These are phyloP conservation scores for Nigrospora oryzae DNA, from an alignment of 2,329 filamentous ascomycete species.

Conservation along the genomic window DNA sequence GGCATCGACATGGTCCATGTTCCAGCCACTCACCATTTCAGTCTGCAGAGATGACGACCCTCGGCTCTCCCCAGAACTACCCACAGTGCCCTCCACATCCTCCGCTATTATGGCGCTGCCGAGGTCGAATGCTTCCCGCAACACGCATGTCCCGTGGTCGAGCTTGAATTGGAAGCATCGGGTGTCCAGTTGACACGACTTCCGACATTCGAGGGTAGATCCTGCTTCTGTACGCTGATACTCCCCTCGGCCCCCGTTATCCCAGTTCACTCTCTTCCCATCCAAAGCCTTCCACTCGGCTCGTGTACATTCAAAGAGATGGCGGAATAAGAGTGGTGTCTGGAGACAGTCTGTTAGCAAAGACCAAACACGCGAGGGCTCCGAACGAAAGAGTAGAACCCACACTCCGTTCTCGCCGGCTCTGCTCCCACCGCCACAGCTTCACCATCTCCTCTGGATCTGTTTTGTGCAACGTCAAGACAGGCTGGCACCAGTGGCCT, in stretches of 20 bases:
- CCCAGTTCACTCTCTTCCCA: not conserved
- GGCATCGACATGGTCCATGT: not conserved
- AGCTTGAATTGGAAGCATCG: constrained; percentile 13
- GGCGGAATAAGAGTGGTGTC: constrained; percentile 26
- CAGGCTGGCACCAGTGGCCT: constrained; percentile 42
- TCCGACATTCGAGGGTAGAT: constrained; percentile 8
- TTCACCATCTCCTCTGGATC: constrained; percentile 35
- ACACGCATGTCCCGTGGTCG: constrained; percentile 10
- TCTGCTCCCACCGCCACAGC: constrained; percentile 39
- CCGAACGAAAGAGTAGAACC: not conserved
- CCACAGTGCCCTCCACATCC: not conserved
- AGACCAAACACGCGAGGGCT: not conserved
- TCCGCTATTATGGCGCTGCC: constrained; percentile 2
- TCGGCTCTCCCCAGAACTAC: not conserved
- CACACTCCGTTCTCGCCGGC: too few species aligned
- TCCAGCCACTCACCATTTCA: not conserved
- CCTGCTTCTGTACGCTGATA: constrained; percentile 1
- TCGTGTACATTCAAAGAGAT: constrained; percentile 19
- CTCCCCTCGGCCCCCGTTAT: constrained; percentile 3
- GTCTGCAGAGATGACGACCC: not conserved
- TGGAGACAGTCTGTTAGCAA: constrained; percentile 3
- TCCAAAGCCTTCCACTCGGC: not conserved
- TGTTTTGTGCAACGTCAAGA: constrained; percentile 40
- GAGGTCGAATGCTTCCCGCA: constrained; percentile 8
- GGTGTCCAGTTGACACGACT: constrained; percentile 9